Conservation (phyloP, 2,329 filamentous ascomycete species). For the Clonostachys solani region DNA sequence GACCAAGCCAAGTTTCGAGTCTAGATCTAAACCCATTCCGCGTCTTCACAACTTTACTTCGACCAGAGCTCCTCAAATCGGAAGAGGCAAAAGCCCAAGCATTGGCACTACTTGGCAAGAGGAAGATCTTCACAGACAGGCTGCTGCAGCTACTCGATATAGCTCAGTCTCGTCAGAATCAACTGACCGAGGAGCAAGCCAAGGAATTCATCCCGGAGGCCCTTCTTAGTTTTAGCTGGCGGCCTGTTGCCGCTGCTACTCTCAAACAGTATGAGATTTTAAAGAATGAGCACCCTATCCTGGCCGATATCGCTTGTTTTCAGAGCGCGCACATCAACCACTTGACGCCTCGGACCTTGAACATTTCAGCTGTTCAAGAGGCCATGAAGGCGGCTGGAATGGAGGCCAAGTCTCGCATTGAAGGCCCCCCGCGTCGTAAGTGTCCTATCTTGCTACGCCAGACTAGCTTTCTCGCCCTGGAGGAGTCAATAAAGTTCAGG, state of each 20-base stretch:
- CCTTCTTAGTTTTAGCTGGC: constrained; percentile 43
- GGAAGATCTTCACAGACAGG: constrained; percentile 33
- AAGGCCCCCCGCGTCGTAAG: constrained; percentile 39
- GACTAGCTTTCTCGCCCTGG: constrained; percentile 46
- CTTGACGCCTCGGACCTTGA: constrained; percentile 43
- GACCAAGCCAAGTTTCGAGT: constrained; percentile 25
- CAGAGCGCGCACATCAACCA: constrained; percentile 46
- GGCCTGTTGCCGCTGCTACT: constrained; percentile 29
- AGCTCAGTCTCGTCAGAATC: constrained; percentile 19
- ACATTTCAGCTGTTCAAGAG: constrained; percentile 38
- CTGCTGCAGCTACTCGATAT: constrained; percentile 27
- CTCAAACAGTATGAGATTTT: constrained; percentile 34
- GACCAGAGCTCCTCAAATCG: constrained; percentile 33
- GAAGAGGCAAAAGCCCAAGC: constrained; percentile 22
- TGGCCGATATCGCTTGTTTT: constrained; percentile 40
- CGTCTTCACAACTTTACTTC: constrained; percentile 26
- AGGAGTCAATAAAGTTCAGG: constrained; percentile 31
- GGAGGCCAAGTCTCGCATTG: constrained; percentile 40
- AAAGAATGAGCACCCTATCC: constrained; percentile 35
- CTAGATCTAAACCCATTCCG: constrained; percentile 36
- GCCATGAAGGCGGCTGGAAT: constrained; percentile 34
- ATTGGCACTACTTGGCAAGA: constrained; percentile 21
- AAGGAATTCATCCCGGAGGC: constrained; percentile 34
- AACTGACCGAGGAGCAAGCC: constrained; percentile 20
- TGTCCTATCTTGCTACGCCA: constrained; percentile 44